Base-by-base conservation (phyloP, 108 stramenopile species). In the Cylindrotheca fusiformis region DNA sequence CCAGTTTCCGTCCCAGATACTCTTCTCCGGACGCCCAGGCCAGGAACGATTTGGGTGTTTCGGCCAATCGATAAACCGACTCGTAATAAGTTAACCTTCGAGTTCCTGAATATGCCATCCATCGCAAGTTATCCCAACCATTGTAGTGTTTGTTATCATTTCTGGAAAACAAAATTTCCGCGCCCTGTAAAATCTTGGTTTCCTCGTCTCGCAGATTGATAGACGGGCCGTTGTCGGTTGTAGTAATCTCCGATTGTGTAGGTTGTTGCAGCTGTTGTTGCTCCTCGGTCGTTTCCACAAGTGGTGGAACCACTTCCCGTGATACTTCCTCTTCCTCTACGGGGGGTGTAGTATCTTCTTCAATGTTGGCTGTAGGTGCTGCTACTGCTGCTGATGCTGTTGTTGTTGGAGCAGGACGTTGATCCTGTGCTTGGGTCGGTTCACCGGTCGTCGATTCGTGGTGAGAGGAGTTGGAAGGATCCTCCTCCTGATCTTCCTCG, bases 101-200 rank as follows among this genome's bases (percentile, higher is more conserved):
- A 4, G 58, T 31, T 19, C 80, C 80, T 30, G 77, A 58, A 22
- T 60, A 61, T 12, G 78, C 72, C 66, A 84, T 67, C 80, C 83
- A 84, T 24, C 70, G 60, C 47, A 80, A 50, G 63, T 77, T 84
- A 49, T 79, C 77, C 83, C 81, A 82, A 26, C 73, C 76, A 53
- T 71, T 69, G 54, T 54, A 50, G 21, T 60, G 30, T 48, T 47
- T 47, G 49, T 61, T 30, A n/a, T 21, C 8, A 33, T 61, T 59
- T 17, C 57, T 47, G 27, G 52, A 51, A 65, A 71, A 72, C 30
- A 67, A 28, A 32, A 76, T 60, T 27, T 66, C 65, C 24, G 49
- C 62, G n/a, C 79, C 75, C n/a, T n/a, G n/a, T 3, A 72, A 24
- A 28, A 47, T 58, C 45, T 49, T 44, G 2, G 19, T 4, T 49